These are phyloP conservation scores for Naumovozyma castellii DNA, from an alignment of 805 yeast genomes.

Conservation along the genomic window DNA sequence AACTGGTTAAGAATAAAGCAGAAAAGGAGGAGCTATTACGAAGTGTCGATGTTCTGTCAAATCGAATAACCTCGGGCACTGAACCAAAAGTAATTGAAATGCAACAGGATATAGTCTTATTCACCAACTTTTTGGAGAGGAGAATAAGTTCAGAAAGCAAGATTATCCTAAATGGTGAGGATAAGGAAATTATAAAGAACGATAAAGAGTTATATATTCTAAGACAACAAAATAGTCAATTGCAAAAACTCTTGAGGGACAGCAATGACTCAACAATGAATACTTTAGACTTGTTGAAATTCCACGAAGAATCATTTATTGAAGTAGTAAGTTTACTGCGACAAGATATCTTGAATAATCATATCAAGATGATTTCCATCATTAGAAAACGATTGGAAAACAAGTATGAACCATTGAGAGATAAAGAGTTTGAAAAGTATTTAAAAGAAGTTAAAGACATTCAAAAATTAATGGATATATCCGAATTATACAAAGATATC, in stretches of 20 bases:
- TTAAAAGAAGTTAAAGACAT: slow-evolving; percentile 11
- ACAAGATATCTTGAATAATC: slow-evolving; percentile 11
- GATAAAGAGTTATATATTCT: slow-evolving; percentile 2
- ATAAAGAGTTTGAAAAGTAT: slow-evolving; percentile 12
- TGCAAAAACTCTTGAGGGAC: slow-evolving; percentile 7
- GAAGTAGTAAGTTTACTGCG: slow-evolving; percentile 12
- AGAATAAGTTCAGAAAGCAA: neutral
- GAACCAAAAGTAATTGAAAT: neutral
- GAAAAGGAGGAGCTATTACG: neutral
- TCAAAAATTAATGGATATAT: slow-evolving; percentile 14
- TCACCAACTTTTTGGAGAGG: neutral
- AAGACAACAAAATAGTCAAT: slow-evolving; percentile 8
- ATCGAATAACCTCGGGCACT: neutral
- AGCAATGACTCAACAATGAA: slow-evolving; percentile 8
- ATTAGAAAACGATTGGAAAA: slow-evolving; percentile 8
- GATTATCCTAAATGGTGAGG: neutral
- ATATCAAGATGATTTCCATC: slow-evolving; percentile 6
- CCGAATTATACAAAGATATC: slow-evolving; percentile 10
- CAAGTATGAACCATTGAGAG: slow-evolving; percentile 10
- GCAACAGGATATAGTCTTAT: neutral
- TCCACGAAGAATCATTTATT: slow-evolving; percentile 11
- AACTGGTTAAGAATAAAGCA: neutral
- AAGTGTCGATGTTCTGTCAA: neutral
- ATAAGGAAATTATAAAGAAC: neutral
- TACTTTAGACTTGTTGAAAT: slow-evolving; percentile 10